Base-by-base conservation (phyloP, 2,329 filamentous ascomycete species). In the Xylaria sp. region DNA sequence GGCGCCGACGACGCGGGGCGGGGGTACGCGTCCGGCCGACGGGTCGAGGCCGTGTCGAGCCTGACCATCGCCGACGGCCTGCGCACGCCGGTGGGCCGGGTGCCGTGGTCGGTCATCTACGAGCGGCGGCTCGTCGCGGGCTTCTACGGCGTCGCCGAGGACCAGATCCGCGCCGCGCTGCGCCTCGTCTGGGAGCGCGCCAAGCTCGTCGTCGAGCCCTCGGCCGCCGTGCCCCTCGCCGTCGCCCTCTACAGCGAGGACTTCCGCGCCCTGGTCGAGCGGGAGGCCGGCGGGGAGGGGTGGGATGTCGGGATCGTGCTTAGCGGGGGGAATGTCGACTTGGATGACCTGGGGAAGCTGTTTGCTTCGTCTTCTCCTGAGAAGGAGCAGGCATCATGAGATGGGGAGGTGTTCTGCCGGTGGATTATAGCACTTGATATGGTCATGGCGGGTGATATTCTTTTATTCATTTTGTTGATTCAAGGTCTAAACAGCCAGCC, bases 151-250 rank as follows among this genome's bases (percentile, higher is more conserved):
- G 93, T 95, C 1, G 85, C 79, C 1, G 93, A 97, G 72, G 86
- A 87, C 50, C 85, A 96, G 78, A 97, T 97, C 70, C 81, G 82
- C 66, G 80, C 77, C 19, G 89, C 92, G 11, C 81, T 96, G 82
- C 76, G 82, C 57, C 72, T 97, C 57, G 88, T 96, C 29, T 76
- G 92, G 58, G 93, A 97, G 81, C 77, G 92, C 53, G 85, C 94
- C 80, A 97, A 97, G 83, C 76, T 96, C 43, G 85, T 97, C 19
- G 86, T 97, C 11, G 93, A 97, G 78, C 93, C 93, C 19, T 92
- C 88, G 72, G 85, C 89, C 0, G 91, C 87, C 2, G 92, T 97
- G n/a, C 84, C 86, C 1, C 71, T 97, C 55, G 94, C 93, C 0
- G 89, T 90, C 7, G 87, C 86, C 48, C 74, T 97, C 62, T 97